A percentile compares a stretch with the other conserved stretches of the same genome.
Conservation (phyloP, 305 asterid species). For the Ajuga reptans region DNA sequence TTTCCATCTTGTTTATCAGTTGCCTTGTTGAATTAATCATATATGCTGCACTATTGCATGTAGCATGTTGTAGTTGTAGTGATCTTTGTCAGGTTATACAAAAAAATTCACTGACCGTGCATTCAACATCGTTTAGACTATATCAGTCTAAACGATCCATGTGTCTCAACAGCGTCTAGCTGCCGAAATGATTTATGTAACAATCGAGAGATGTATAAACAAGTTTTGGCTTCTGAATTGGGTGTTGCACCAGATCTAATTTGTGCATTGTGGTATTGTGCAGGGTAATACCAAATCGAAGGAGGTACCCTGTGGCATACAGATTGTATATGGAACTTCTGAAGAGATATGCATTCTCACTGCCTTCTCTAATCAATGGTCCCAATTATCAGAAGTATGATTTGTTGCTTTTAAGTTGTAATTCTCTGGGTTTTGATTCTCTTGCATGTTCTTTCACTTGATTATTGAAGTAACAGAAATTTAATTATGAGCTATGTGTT, state of each 20-base stretch:
- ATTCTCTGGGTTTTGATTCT: not conserved
- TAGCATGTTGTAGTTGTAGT: not conserved
- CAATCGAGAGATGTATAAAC: not conserved
- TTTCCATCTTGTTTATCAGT: not conserved
- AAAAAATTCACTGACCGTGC: not conserved
- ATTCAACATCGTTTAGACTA: not conserved
- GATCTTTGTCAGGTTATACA: not conserved
- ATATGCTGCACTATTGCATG: not conserved
- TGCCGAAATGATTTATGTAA: not conserved
- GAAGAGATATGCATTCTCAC: conserved; percentile 63
- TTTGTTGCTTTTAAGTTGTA: not conserved
- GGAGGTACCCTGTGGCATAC: conserved; percentile 64
- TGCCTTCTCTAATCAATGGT: conserved; percentile 59
- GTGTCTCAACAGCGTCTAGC: not conserved
- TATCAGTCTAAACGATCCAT: not conserved
- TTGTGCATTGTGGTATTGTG: conserved; percentile 18
- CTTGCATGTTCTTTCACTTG: conserved; percentile 1
- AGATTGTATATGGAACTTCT: conserved; percentile 84
- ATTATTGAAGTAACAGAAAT: not conserved
- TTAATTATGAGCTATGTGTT: conserved; percentile 2
- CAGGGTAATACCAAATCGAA: conserved; percentile 75
- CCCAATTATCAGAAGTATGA: conserved; percentile 67
- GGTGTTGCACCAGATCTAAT: conserved; percentile 1
- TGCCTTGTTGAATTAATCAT: not conserved
- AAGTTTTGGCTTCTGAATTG: conserved; percentile 1